Evolutionary conservation across 352 stramenopile genomes (phyloP).

Genomic region (Halophytophthora polymorphica): DNA sequence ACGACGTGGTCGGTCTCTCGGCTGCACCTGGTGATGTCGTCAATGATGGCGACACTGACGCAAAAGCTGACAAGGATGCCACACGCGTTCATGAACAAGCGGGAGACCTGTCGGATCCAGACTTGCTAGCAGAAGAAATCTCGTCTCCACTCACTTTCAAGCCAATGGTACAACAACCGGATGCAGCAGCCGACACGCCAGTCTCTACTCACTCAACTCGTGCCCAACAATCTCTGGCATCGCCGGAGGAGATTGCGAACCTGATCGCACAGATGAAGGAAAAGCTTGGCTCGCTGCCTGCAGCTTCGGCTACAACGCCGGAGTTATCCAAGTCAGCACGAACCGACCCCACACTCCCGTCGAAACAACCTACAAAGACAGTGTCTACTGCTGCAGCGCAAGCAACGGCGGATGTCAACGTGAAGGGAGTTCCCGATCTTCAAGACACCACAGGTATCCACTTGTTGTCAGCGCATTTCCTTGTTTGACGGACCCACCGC

Average conservation of each 20-base stretch:
- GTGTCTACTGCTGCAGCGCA: too few relatives aligned
- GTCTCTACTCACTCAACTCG: not conserved
- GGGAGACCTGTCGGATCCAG: slow-evolving; percentile 1
- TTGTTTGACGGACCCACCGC: not conserved
- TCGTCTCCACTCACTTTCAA: not conserved
- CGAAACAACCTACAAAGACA: too few relatives aligned
- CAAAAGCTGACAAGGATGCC: not conserved
- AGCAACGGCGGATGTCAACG: too few relatives aligned
- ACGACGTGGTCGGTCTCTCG: not conserved
- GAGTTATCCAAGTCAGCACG: slow-evolving; percentile 2
- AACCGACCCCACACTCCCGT: not conserved
- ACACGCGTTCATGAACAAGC: not conserved
- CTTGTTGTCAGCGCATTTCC: not conserved
- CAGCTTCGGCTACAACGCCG: slow-evolving; percentile 4
- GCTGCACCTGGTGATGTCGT: not conserved
- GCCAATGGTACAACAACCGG: not conserved
- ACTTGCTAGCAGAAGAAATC: not conserved
- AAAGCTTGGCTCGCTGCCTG: slow-evolving; percentile 1
- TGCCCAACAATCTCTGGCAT: slow-evolving; percentile 8
- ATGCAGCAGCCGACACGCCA: not conserved
- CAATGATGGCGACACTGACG: not conserved
- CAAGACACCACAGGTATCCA: too few relatives aligned
- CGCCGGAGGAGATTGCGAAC: slow-evolving; percentile 13
- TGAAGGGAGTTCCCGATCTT: too few relatives aligned
- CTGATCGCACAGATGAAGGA: slow-evolving; percentile 30